Conservation (phyloP, 23 red algal species). For the Pyropia haitanensis region DNA sequence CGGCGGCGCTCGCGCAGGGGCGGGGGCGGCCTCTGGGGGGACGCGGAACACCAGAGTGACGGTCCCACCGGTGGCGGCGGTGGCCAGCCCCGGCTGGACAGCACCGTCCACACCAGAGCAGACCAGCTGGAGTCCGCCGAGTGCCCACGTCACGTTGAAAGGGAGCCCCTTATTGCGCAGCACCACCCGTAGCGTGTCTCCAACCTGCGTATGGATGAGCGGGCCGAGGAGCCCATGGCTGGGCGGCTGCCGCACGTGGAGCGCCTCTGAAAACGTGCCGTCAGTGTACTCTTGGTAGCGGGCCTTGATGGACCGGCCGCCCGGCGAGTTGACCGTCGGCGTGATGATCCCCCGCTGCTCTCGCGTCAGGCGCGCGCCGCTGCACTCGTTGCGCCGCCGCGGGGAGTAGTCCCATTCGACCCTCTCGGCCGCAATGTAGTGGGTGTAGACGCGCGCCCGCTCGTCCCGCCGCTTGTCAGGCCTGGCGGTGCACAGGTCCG, state of each 20-base stretch:
- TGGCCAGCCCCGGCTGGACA: neutral
- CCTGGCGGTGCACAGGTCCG: no score
- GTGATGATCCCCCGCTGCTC: slow-evolving; percentile 9
- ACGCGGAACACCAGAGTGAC: slow-evolving; percentile 12
- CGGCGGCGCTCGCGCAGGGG: neutral
- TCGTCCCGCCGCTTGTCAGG: neutral
- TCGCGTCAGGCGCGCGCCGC: slow-evolving; percentile 2
- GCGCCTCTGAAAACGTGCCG: neutral
- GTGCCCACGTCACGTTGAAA: slow-evolving; percentile 5
- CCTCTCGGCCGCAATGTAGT: slow-evolving; percentile 26
- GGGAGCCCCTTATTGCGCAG: slow-evolving; percentile 9
- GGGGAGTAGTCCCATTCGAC: slow-evolving; percentile 37
- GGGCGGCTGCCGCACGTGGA: no score
- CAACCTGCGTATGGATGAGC: slow-evolving; percentile 24
- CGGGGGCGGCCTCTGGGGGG: slow-evolving; percentile 5
- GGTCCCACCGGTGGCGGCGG: slow-evolving; percentile 1
- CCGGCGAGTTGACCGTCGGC: slow-evolving; percentile 8
- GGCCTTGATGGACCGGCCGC: slow-evolving; percentile 26
- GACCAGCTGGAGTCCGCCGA: slow-evolving; percentile 9
- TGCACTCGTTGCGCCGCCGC: slow-evolving; percentile 13
- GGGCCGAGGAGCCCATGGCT: slow-evolving; percentile 17
- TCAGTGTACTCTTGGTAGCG: slow-evolving; percentile 32
- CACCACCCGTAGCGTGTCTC: slow-evolving; percentile 13
- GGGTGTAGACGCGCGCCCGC: slow-evolving; percentile 9
- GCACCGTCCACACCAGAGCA: neutral